A percentile compares a stretch with the other conserved stretches of the same genome.
phyloP scores from a whole-genome alignment of 164 flowering plant species.

The Piper betle region DNA sequence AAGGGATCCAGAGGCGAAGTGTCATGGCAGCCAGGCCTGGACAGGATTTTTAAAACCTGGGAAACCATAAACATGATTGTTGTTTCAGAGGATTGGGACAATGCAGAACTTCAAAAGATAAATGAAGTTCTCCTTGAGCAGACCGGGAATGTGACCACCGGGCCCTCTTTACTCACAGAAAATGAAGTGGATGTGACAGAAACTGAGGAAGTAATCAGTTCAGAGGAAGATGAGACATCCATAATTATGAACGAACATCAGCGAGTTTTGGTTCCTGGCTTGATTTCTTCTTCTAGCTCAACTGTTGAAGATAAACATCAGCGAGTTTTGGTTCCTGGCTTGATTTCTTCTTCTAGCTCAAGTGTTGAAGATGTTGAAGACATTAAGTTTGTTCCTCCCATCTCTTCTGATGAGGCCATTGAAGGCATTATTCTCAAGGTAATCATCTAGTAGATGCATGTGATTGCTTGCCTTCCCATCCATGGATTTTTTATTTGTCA shows the following conservation, averaged over 20 bases:
- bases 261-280: conserved; percentile 26
- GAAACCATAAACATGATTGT: conserved; percentile 37
- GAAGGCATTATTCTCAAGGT: conserved; percentile 22
- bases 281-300: conserved; percentile 14
- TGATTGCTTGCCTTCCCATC: not conserved
- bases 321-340: conserved; percentile 8
- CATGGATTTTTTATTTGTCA: not conserved
- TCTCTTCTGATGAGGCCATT: conserved; percentile 14
- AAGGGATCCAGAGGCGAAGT: conserved; percentile 23
- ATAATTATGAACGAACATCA: not conserved
- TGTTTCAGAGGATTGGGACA: conserved; percentile 60
- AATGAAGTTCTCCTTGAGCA: conserved; percentile 15
- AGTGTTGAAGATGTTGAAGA: conserved; percentile 7
- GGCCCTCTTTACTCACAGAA: not conserved
- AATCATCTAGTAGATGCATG: conserved; percentile 18
- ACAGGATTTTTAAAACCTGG: conserved; percentile 48
- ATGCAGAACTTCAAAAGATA: conserved; percentile 36
- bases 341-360: conserved; percentile 6
- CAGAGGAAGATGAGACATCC: not conserved
- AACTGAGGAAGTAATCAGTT: not conserved
- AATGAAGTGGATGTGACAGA: too few species aligned
- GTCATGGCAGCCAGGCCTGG: conserved; percentile 71
- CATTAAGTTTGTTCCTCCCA: conserved; percentile 9
- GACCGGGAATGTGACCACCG: conserved; percentile 19
- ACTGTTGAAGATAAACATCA: conserved; percentile 9